Percentiles rank a stretch among this genome's conserved stretches.
These are phyloP conservation scores for Fraxinus velutina DNA, from an alignment of 305 asterid species.

Conservation along the genomic window DNA sequence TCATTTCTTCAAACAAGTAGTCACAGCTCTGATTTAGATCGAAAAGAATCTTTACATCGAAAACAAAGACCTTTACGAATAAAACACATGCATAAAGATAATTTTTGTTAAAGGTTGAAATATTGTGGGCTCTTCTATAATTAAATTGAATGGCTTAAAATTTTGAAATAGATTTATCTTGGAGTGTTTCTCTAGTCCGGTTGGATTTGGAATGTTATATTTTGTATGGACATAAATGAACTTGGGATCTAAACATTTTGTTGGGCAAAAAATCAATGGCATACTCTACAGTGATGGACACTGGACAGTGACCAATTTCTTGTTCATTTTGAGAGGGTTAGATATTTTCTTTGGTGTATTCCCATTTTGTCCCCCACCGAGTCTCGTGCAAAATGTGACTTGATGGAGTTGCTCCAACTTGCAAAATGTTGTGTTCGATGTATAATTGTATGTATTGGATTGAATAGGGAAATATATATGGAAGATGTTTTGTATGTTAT, in stretches of 20 bases:
- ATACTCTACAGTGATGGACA: not conserved
- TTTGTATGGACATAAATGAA: constrained; percentile 29
- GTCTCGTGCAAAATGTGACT: not conserved
- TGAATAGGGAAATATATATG: not conserved
- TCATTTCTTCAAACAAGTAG: not conserved
- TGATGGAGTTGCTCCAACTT: not conserved
- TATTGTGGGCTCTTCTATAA: not conserved
- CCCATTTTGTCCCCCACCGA: not conserved
- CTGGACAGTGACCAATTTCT: not conserved
- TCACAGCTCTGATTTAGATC: not conserved
- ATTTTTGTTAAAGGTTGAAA: not conserved
- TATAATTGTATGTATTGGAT: not conserved
- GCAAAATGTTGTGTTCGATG: not conserved
- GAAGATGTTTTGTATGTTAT: not conserved
- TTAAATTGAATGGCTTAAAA: not conserved
- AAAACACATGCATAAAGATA: not conserved
- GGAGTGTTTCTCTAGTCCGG: not conserved
- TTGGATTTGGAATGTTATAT: constrained; percentile 17
- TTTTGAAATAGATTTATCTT: not conserved
- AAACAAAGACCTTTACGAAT: not conserved
- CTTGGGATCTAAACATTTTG: not conserved
- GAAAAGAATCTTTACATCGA: not conserved
- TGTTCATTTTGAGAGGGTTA: not conserved
- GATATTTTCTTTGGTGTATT: not conserved
- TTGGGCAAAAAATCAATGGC: not conserved